Evolutionary conservation across 2,329 filamentous ascomycete genomes (phyloP).

Genomic region (Sphaerostilbella broomeana): DNA sequence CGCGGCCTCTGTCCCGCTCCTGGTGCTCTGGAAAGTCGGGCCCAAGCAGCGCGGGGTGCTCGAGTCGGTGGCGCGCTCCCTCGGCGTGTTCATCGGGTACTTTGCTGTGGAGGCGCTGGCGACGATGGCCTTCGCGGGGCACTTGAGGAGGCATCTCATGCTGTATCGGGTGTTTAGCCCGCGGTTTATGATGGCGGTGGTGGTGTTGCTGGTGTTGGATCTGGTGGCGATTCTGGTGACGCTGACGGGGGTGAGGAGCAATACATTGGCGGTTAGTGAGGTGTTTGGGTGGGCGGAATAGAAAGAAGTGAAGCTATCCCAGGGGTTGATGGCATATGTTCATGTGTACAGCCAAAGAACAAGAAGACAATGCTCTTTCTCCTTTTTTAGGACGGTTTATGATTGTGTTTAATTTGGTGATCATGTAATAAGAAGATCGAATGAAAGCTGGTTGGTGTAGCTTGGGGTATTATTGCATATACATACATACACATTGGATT

Average conservation of each 20-base stretch:
- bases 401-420: no score
- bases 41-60: constrained; percentile 65
- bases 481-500: no score
- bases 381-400: no score
- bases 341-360: no score
- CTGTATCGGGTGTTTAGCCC: constrained; percentile 91
- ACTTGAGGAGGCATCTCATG: constrained; percentile 88
- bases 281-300: constrained; percentile 75
- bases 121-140: constrained; percentile 85
- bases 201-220: constrained; percentile 69
- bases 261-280: constrained; percentile 71
- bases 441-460: no score
- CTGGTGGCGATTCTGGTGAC: constrained; percentile 63
- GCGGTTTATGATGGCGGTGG: constrained; percentile 76
- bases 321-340: no score
- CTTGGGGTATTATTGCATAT: no score
- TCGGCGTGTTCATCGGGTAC: constrained; percentile 71
- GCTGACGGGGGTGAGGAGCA: constrained; percentile 68
- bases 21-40: constrained; percentile 83
- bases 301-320: background rate
- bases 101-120: constrained; percentile 77
- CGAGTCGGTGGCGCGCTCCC: constrained; percentile 61
- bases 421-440: no score
- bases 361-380: no score
- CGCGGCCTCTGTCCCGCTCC: constrained; percentile 68